phyloP scores from a whole-genome alignment of 805 yeast species.

The Wickerhamiella azyma region DNA sequence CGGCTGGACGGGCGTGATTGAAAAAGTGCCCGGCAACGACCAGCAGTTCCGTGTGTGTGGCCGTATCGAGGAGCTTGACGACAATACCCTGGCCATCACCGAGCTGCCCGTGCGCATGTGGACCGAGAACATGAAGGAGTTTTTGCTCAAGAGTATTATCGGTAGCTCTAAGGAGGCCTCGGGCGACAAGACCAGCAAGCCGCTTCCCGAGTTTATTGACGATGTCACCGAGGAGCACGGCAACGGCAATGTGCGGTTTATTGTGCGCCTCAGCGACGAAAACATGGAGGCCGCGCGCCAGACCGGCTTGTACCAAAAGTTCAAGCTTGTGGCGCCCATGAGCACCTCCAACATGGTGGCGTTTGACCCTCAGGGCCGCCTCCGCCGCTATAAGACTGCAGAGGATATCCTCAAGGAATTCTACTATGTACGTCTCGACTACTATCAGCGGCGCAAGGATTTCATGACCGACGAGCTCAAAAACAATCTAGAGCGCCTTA shows the following conservation, averaged over 20 bases:
- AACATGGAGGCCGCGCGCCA: slow-evolving; percentile 71
- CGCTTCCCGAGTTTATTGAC: slow-evolving; percentile 63
- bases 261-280: slow-evolving; percentile 55
- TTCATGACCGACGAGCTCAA: slow-evolving; percentile 52
- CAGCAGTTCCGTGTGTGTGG: slow-evolving; percentile 72
- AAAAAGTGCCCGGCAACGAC: slow-evolving; percentile 33
- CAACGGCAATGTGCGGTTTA: slow-evolving; percentile 53
- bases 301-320: slow-evolving; percentile 72
- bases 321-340: slow-evolving; percentile 58
- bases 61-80: slow-evolving; percentile 64
- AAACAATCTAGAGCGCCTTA: slow-evolving; percentile 58
- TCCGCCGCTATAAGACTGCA: slow-evolving; percentile 64
- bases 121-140: slow-evolving; percentile 86
- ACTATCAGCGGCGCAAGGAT: slow-evolving; percentile 84
- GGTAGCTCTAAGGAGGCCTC: slow-evolving; percentile 31
- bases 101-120: slow-evolving; percentile 87
- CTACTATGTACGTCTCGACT: slow-evolving; percentile 74
- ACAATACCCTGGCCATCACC: slow-evolving; percentile 69
- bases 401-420: slow-evolving; percentile 73
- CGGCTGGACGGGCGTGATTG: slow-evolving; percentile 86
- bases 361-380: slow-evolving; percentile 78
- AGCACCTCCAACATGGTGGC: slow-evolving; percentile 86
- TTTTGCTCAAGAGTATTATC: slow-evolving; percentile 49
- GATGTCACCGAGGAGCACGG: slow-evolving; percentile 94
- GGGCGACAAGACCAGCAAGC: slow-evolving; percentile 21